phyloP scores from a whole-genome alignment of 768 basidiomycete species.

The Lactarius deliciosus region DNA sequence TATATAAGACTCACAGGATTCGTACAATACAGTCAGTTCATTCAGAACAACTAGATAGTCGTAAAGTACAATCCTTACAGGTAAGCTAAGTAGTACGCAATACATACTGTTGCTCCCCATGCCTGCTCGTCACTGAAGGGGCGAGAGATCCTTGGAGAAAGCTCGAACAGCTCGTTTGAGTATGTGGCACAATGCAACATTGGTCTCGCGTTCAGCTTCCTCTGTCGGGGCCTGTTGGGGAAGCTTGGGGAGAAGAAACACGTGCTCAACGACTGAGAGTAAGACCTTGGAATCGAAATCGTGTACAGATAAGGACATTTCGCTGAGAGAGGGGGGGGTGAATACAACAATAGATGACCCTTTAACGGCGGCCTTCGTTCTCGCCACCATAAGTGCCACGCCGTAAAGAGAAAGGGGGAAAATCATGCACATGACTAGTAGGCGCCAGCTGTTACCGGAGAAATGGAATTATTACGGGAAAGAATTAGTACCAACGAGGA shows the following conservation, averaged over 20 bases:
- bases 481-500: no score
- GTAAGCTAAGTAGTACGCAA: no score
- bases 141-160: neutral
- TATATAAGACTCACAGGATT: no score
- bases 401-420: neutral
- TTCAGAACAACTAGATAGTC: no score
- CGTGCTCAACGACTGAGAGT: conserved; percentile 12
- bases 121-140: neutral
- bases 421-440: neutral
- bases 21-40: no score
- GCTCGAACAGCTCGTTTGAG: conserved; percentile 1
- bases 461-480: no score
- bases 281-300: neutral
- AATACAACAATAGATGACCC: neutral
- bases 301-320: neutral
- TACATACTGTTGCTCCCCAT: no score
- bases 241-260: conserved; percentile 23
- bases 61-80: no score
- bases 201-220: neutral
- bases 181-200: conserved; percentile 8
- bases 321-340: neutral
- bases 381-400: neutral
- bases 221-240: conserved; percentile 11
- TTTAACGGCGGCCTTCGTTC: neutral
- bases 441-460: neutral